These are phyloP conservation scores for Reticulascus tulasneorum DNA, from an alignment of 2,329 filamentous ascomycete species.

Conservation along the genomic window DNA sequence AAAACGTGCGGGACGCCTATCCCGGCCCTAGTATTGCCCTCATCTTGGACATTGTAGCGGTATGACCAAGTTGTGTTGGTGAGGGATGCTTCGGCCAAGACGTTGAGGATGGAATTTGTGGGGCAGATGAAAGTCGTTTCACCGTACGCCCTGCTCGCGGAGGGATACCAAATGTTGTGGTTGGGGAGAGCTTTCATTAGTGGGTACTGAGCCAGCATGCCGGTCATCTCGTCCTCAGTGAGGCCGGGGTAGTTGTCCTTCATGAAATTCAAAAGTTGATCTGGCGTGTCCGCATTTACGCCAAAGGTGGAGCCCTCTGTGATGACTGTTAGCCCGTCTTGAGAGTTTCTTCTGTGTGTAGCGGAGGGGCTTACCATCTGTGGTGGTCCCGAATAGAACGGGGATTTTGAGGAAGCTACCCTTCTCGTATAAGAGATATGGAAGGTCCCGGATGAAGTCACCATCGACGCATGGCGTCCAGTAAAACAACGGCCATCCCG, in stretches of 20 bases:
- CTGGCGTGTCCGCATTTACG: slow-evolving; percentile 27
- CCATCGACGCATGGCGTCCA: slow-evolving; percentile 50
- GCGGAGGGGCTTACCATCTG: slow-evolving; percentile 30
- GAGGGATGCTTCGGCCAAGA: slow-evolving; percentile 18
- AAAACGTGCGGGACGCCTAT: slow-evolving; percentile 46
- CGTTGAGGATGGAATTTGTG: slow-evolving; percentile 32
- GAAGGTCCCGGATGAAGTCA: slow-evolving; percentile 36
- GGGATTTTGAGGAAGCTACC: slow-evolving; percentile 41
- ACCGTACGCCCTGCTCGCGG: slow-evolving; percentile 37
- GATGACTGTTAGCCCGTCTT: not conserved
- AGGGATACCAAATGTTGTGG: slow-evolving; percentile 41
- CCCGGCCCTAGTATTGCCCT: slow-evolving; percentile 28
- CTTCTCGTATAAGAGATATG: slow-evolving; percentile 33
- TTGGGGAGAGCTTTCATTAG: slow-evolving; percentile 26
- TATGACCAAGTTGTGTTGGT: slow-evolving; percentile 36
- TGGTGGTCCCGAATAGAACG: slow-evolving; percentile 39
- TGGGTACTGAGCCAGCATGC: slow-evolving; percentile 37
- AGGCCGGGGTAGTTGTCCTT: slow-evolving; percentile 44
- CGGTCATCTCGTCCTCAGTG: slow-evolving; percentile 26
- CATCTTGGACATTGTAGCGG: slow-evolving; percentile 45
- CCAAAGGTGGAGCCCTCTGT: slow-evolving; percentile 45
- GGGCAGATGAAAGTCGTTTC: slow-evolving; percentile 44
- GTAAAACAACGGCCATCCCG: slow-evolving; percentile 38
- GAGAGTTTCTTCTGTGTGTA: no score
- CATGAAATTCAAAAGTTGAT: slow-evolving; percentile 35